Evolutionary conservation across 306 rosid species (phyloP).

Genomic region (Alnus glutinosa): DNA sequence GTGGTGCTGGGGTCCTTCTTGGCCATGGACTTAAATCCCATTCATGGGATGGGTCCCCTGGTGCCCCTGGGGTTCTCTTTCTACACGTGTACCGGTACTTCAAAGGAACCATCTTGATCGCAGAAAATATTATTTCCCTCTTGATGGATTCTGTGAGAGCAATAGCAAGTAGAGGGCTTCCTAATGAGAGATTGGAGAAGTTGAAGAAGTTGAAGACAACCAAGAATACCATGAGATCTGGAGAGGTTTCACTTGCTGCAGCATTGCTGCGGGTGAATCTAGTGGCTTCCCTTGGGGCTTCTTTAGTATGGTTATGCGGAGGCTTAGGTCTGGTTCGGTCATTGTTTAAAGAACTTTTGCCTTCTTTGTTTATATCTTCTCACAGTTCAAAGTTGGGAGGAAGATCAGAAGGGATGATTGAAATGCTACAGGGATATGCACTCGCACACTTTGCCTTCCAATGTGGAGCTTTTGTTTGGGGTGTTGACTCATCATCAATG

Average conservation of each 20-base stretch:
- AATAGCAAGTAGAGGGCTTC: conserved; percentile 50
- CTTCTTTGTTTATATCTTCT: conserved; percentile 87
- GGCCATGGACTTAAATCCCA: conserved; percentile 89
- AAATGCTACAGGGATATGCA: conserved; percentile 85
- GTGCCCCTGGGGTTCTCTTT: conserved; percentile 92
- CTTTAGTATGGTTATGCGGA: conserved; percentile 86
- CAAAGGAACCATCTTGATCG: conserved; percentile 64
- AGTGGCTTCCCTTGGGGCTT: conserved; percentile 90
- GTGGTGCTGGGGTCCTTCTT: conserved; percentile 88
- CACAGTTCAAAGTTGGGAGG: conserved; percentile 61
- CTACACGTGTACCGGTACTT: conserved; percentile 72
- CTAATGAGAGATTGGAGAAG: conserved; percentile 50
- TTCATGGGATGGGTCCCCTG: conserved; percentile 76
- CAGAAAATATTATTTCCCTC: conserved; percentile 76
- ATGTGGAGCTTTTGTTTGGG: conserved; percentile 93
- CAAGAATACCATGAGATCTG: conserved; percentile 50
- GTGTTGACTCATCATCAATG: conserved; percentile 77
- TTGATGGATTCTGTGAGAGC: conserved; percentile 78
- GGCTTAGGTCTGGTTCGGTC: conserved; percentile 74
- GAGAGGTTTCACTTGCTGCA: conserved; percentile 67
- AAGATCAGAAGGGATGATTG: conserved; percentile 67
- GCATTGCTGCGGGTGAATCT: conserved; percentile 79
- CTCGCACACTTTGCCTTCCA: conserved; percentile 82
- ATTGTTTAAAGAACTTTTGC: conserved; percentile 82
- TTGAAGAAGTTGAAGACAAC: conserved; percentile 47